Evolutionary conservation across 2,329 filamentous ascomycete genomes (phyloP), one percentile per base, ranked within the genome.

Genomic region (Westerdykella sp.): DNA sequence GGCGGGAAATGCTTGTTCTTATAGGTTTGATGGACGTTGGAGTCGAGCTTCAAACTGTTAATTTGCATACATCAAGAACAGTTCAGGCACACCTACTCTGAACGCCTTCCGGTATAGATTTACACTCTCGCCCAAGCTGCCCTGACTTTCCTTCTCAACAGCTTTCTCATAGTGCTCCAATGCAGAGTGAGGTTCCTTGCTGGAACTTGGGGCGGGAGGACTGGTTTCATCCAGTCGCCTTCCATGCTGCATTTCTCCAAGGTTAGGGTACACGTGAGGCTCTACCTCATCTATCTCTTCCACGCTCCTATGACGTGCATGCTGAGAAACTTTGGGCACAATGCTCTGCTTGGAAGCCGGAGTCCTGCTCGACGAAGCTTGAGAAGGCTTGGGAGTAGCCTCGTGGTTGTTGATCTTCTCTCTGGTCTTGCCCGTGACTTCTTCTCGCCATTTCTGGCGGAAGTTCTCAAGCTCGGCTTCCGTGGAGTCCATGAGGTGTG

Each of bases 131-230:
- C 90, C 89, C 40, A 97, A 74, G 49, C 81, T 93, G 1, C 93
- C 93, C 56, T 85, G 80, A 0, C 77, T 79, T 69, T 98, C 93
- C 66, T 83, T 89, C 68, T 94, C 85, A 43, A 95, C 90, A 3
- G 91, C 93, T 62, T 80, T 81, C 64, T 97, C 93, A 58, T 93
- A 97, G 65, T 95, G 87, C 56, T 97, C 93, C 13, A 98, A 69
- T 1, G 93, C 93, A 10, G 90, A 86, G 16, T 74, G 72, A 4
- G 85, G 85, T 54, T 84, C 78, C 45, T 62, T 51, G 14, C 49
- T 59, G 16, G 48, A 51, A 10, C 54, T 46, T 3, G 62, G 51
- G 46, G 65, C 53, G 48, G 63, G 51, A 23, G 66, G 54, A 48
- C 69, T 56, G 66, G 67, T 64, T 41, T 72, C 69, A 51, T 68